phyloP scores from a whole-genome alignment of 208 protist genomes.

The Histomonas meleagridis region DNA sequence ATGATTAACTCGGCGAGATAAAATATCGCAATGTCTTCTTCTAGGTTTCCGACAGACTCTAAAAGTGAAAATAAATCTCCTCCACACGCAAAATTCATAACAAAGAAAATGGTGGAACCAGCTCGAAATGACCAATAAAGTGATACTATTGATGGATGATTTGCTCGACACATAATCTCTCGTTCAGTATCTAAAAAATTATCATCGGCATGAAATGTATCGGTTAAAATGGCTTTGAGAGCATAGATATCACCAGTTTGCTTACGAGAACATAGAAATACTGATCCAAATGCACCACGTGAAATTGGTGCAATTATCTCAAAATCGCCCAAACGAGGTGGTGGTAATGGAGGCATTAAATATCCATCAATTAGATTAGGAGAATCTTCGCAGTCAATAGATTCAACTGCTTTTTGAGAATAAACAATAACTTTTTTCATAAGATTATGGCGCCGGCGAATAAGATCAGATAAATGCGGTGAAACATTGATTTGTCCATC shows the following conservation, averaged over 20 bases:
- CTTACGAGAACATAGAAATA: not conserved
- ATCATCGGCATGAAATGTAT: not conserved
- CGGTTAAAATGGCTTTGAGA: not conserved
- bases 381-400: not conserved
- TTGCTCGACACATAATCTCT: constrained; percentile 2
- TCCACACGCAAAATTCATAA: not conserved
- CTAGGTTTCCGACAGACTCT: not conserved
- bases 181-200: not conserved
- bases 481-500: not conserved
- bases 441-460: not conserved
- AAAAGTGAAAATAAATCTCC: not conserved
- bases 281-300: not conserved
- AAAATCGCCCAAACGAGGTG: not conserved
- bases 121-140: constrained; percentile 8
- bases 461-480: not conserved
- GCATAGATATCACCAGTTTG: constrained; percentile 28
- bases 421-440: not conserved
- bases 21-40: constrained; percentile 10
- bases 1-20: not conserved
- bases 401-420: not conserved
- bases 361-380: not conserved
- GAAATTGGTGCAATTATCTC: constrained; percentile 4
- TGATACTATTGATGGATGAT: not conserved
- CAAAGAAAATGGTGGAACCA: not conserved
- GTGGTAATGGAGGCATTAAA: not conserved